Evolutionary conservation across 148 eudicot genomes (phyloP).

Genomic region (Heliosperma pusillum): DNA sequence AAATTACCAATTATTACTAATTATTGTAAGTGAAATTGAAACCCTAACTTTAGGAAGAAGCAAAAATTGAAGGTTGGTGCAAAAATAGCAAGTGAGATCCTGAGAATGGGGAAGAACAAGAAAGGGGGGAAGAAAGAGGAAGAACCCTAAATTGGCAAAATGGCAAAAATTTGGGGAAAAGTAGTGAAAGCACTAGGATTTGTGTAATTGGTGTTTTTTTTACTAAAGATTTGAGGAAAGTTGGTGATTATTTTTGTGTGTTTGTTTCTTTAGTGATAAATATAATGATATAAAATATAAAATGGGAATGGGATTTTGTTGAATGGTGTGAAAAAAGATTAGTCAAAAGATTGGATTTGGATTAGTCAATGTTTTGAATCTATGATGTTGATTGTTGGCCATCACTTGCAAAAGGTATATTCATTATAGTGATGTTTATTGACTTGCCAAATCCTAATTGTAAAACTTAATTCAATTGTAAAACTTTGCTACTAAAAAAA

Average conservation of each 20-base stretch:
- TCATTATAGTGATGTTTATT: too few species aligned
- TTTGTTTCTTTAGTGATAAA: too few species aligned
- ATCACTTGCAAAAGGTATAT: too few species aligned
- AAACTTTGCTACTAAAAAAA: too few species aligned
- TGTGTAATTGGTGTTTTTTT: slow-evolving; percentile 6
- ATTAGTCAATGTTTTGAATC: background rate
- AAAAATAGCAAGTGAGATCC: slow-evolving; percentile 13
- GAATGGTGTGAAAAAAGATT: background rate
- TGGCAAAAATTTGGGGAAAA: slow-evolving; percentile 1
- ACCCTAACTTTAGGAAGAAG: slow-evolving; percentile 4
- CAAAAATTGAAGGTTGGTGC: background rate
- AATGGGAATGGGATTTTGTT: background rate
- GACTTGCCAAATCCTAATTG: too few species aligned
- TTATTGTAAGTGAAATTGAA: background rate
- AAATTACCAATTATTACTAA: background rate
- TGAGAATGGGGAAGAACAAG: background rate
- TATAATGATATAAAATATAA: too few species aligned
- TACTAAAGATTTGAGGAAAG: slow-evolving; percentile 7
- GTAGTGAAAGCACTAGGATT: background rate
- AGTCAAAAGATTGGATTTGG: background rate
- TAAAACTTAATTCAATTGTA: too few species aligned
- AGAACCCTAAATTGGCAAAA: slow-evolving; percentile 21
- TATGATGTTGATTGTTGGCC: background rate
- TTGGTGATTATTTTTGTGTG: background rate
- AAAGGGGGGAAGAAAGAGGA: background rate